phyloP scores from a whole-genome alignment of 345 rosid genomes.

The Sonneratia alba region DNA sequence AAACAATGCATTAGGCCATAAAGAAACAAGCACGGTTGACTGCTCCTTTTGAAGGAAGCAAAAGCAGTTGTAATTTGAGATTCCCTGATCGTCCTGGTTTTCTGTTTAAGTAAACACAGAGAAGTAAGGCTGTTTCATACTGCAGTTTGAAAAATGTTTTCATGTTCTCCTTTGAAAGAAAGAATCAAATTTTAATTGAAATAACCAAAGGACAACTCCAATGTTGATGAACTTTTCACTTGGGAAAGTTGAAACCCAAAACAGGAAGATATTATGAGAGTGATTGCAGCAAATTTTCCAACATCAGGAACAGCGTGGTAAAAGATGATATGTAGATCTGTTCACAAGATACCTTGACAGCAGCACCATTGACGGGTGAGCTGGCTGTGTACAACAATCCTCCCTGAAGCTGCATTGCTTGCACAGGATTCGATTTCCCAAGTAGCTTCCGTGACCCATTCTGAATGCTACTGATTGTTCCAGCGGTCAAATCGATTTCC shows the following conservation, averaged over 20 bases:
- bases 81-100: no score
- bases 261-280: no score
- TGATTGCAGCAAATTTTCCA: not conserved
- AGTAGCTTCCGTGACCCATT: slow-evolving; percentile 48
- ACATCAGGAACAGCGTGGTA: not conserved
- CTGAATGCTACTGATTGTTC: slow-evolving; percentile 43
- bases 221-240: no score
- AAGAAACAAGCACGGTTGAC: not conserved
- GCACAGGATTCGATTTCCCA: slow-evolving; percentile 43
- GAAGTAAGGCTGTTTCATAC: not conserved
- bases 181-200: no score
- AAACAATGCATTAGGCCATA: not conserved
- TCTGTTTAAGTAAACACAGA: no score
- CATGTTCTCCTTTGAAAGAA: no score
- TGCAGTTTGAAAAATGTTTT: not conserved
- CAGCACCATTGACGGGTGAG: slow-evolving; percentile 40
- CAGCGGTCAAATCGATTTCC: slow-evolving; percentile 69
- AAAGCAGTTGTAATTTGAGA: not conserved
- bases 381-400: slow-evolving; percentile 52
- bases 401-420: slow-evolving; percentile 37
- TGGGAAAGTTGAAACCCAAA: no score
- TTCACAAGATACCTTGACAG: slow-evolving; percentile 37
- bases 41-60: not conserved
- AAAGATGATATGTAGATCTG: not conserved
- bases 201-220: no score